Conservation (phyloP, 2,329 filamentous ascomycete genomes). For the Xylaria hypoxylon region DNA sequence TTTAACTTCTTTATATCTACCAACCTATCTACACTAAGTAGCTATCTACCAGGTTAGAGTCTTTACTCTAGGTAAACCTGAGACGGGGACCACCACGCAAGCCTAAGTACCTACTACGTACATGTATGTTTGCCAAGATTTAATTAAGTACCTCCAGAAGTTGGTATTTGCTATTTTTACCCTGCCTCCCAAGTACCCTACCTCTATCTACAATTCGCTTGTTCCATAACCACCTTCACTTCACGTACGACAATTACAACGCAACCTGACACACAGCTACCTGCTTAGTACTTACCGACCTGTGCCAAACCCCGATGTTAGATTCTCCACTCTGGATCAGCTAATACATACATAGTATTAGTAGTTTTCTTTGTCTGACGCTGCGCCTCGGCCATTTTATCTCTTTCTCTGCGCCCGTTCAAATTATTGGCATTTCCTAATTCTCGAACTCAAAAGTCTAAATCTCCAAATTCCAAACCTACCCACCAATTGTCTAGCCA, state of each 20-base stretch:
- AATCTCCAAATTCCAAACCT: slow-evolving; percentile 4
- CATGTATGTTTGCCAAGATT: slow-evolving; percentile 3
- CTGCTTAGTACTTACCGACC: too few species aligned
- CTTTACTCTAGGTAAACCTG: slow-evolving; percentile 16
- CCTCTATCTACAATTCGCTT: too few species aligned
- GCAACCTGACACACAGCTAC: slow-evolving; percentile 25
- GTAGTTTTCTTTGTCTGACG: slow-evolving; percentile 24
- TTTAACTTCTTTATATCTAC: neutral
- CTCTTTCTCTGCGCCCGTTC: slow-evolving; percentile 21
- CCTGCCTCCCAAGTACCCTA: neutral
- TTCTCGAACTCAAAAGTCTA: slow-evolving; percentile 16
- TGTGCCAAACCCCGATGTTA: slow-evolving; percentile 18
- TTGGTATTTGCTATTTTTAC: neutral
- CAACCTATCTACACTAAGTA: neutral
- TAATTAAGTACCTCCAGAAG: neutral
- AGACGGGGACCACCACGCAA: slow-evolving; percentile 11
- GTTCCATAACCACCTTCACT: neutral
- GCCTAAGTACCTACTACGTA: neutral
- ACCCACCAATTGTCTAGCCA: slow-evolving; percentile 9
- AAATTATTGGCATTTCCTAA: slow-evolving; percentile 10
- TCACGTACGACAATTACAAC: neutral
- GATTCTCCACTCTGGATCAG: slow-evolving; percentile 32
- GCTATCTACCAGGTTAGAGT: too few species aligned
- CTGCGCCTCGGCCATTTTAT: slow-evolving; percentile 26
- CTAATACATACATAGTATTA: slow-evolving; percentile 18